These are phyloP conservation scores for Gomphus bonarii DNA, from an alignment of 1,284 basidiomycete species.

Conservation along the genomic window DNA sequence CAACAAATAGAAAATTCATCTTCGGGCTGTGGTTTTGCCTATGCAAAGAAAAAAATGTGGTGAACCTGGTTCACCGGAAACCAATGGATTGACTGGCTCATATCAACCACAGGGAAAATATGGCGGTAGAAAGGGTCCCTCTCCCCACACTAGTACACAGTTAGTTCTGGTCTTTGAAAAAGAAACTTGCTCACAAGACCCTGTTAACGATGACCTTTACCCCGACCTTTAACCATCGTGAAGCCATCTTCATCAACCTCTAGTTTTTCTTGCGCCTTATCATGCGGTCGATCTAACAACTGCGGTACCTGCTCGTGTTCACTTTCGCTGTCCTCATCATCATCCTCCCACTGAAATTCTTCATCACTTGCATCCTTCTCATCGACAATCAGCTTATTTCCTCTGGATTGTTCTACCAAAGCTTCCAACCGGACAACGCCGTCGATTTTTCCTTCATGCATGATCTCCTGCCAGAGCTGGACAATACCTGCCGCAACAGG, in stretches of 20 bases:
- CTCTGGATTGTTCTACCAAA: conserved; percentile 49
- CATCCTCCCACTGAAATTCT: conserved; percentile 32
- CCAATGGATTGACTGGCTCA: neutral
- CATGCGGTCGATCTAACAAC: conserved; percentile 30
- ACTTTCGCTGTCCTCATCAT: conserved; percentile 35
- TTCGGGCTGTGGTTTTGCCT: too few relatives aligned
- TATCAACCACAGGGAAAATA: neutral
- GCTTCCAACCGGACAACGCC: conserved; percentile 46
- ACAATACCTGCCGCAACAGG: conserved; percentile 62
- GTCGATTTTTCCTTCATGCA: conserved; percentile 30
- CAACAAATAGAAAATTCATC: too few relatives aligned
- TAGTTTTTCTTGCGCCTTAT: conserved; percentile 39
- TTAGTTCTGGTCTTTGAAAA: neutral
- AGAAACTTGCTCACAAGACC: neutral
- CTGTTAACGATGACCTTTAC: conserved; percentile 28
- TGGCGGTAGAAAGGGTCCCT: neutral
- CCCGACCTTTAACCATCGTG: conserved; percentile 63
- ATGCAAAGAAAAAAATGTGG: too few relatives aligned
- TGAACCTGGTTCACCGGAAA: too few relatives aligned
- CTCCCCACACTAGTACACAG: neutral
- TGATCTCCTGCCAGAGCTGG: conserved; percentile 48
- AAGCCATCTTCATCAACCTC: conserved; percentile 85
- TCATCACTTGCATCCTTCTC: conserved; percentile 33
- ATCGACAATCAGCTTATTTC: conserved; percentile 38
- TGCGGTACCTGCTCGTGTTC: conserved; percentile 41